Evolutionary conservation across 1,284 basidiomycete genomes (phyloP).

Genomic region (Pisolithus thermaeus): DNA sequence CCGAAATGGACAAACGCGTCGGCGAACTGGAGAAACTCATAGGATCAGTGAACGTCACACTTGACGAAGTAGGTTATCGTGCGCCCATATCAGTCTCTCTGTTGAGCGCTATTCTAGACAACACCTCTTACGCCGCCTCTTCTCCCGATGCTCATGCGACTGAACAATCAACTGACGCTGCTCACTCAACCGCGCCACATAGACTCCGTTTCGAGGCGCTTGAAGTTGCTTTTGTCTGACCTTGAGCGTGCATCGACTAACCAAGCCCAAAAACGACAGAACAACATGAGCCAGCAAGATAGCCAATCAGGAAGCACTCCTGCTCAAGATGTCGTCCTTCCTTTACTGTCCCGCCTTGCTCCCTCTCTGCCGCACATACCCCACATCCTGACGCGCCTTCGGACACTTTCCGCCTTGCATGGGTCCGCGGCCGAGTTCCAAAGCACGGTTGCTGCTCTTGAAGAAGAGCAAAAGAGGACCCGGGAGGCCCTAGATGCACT

Average conservation of each 20-base stretch:
- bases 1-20: slow-evolving; percentile 75
- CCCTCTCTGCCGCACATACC: slow-evolving; percentile 88
- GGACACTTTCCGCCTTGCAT: slow-evolving; percentile 81
- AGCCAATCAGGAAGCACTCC: slow-evolving; percentile 37
- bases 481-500: slow-evolving; percentile 64
- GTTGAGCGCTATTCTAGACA: slow-evolving; percentile 12
- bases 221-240: slow-evolving; percentile 90
- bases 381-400: slow-evolving; percentile 82
- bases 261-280: slow-evolving; percentile 32
- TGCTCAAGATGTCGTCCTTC: slow-evolving; percentile 65
- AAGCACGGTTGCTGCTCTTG: slow-evolving; percentile 59
- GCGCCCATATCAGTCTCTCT: slow-evolving; percentile 2
- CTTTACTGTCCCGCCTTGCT: slow-evolving; percentile 76
- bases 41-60: slow-evolving; percentile 61
- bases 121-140: slow-evolving; percentile 74
- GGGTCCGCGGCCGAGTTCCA: slow-evolving; percentile 78
- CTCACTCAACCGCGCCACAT: slow-evolving; percentile 95
- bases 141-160: slow-evolving; percentile 72
- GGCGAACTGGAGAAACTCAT: slow-evolving; percentile 75
- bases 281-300: slow-evolving; percentile 23
- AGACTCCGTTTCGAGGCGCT: slow-evolving; percentile 90
- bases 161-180: slow-evolving; percentile 82
- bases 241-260: slow-evolving; percentile 72
- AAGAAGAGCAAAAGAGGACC: slow-evolving; percentile 63
- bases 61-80: slow-evolving; percentile 60